phyloP scores from a whole-genome alignment of 257 asterid species.

The Salvia hispanica region DNA sequence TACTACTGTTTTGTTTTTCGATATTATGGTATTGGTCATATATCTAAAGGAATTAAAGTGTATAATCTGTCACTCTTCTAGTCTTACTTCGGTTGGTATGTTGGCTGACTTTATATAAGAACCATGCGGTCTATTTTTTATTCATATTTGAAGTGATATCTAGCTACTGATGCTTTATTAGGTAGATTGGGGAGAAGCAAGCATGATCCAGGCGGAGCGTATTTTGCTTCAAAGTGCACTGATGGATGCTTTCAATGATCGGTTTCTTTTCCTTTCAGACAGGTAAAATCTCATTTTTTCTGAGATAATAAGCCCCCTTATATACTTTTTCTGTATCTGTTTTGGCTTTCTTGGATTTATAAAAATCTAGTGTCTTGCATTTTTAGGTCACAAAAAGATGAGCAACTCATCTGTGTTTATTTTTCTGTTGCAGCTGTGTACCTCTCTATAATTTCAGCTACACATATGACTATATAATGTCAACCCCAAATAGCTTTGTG shows the following conservation, averaged over 20 bases:
- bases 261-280: constrained; percentile 93
- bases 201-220: constrained; percentile 98
- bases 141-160: constrained; percentile 32
- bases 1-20: constrained; percentile 9
- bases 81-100: constrained; percentile 12
- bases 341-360: constrained; percentile 14
- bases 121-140: not conserved
- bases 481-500: constrained; percentile 85
- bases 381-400: not conserved
- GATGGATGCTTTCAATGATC: constrained; percentile 67
- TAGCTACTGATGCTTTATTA: constrained; percentile 49
- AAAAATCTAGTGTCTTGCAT: not conserved
- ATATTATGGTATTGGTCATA: not conserved
- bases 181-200: constrained; percentile 99
- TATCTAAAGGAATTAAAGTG: constrained; percentile 4
- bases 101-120: constrained; percentile 13
- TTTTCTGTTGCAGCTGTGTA: constrained; percentile 74
- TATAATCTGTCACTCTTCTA: not conserved
- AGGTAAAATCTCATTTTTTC: constrained; percentile 50
- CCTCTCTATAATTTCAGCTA: constrained; percentile 96
- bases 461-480: constrained; percentile 86
- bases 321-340: constrained; percentile 3
- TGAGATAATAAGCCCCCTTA: constrained; percentile 7
- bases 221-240: constrained; percentile 78
- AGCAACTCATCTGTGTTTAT: constrained; percentile 28